These are phyloP conservation scores for Globisporangium takayamanum DNA, from an alignment of 352 stramenopile genomes.

Conservation along the genomic window DNA sequence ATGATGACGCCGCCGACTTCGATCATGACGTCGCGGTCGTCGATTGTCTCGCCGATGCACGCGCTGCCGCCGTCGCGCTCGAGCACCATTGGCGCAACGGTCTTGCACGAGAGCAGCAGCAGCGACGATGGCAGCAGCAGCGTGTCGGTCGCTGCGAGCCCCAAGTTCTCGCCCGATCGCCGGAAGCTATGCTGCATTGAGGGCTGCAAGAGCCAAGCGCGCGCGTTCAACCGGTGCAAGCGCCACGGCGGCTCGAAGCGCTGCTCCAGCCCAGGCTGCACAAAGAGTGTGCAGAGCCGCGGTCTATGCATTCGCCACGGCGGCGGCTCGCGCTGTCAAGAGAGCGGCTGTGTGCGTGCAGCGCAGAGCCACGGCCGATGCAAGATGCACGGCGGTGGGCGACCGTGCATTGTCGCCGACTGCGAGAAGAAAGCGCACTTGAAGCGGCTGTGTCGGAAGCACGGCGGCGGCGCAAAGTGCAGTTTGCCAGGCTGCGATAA, in stretches of 20 bases:
- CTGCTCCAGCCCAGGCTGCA: slow-evolving; percentile 60
- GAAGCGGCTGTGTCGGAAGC: slow-evolving; percentile 76
- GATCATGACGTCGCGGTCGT: slow-evolving; percentile 4
- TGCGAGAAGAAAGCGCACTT: slow-evolving; percentile 83
- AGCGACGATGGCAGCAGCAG: slow-evolving; percentile 10
- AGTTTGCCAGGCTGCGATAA: slow-evolving; percentile 60
- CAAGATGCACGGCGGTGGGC: slow-evolving; percentile 49
- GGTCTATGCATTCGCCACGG: slow-evolving; percentile 62
- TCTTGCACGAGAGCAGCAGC: slow-evolving; percentile 12
- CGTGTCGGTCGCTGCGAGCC: slow-evolving; percentile 14
- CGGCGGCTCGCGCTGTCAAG: slow-evolving; percentile 71
- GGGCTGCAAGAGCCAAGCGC: slow-evolving; percentile 73
- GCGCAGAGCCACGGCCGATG: slow-evolving; percentile 75
- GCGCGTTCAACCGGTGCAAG: slow-evolving; percentile 82
- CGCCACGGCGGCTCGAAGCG: slow-evolving; percentile 79
- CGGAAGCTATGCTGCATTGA: slow-evolving; percentile 71
- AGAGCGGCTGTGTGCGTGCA: slow-evolving; percentile 38
- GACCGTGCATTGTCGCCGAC: slow-evolving; percentile 49
- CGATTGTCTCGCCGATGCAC: background rate
- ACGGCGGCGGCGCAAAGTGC: slow-evolving; percentile 79
- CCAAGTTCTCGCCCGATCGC: slow-evolving; percentile 61
- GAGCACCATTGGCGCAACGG: background rate
- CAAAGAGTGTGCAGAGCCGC: slow-evolving; percentile 77
- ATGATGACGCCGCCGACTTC: slow-evolving; percentile 13
- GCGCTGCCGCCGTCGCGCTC: background rate